Conservation (phyloP, 2,329 filamentous ascomycete species). For the Claviceps africana region DNA sequence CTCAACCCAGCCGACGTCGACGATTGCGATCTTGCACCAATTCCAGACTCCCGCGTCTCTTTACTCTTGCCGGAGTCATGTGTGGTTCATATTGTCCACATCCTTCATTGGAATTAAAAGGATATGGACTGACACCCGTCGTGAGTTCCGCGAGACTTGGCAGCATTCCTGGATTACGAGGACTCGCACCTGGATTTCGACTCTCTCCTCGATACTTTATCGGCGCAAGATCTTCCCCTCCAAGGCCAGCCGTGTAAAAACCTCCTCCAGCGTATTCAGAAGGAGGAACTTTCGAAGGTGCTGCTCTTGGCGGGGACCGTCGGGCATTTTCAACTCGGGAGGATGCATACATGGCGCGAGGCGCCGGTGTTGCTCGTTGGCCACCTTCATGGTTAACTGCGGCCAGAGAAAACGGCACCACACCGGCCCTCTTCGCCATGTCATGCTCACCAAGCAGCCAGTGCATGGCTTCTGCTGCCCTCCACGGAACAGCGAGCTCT, state of each 20-base stretch:
- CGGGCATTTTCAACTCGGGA: no score
- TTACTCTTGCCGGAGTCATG: no score
- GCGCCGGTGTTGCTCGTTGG: conserved; percentile 25
- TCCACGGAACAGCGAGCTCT: conserved; percentile 90
- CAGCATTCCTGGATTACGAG: conserved; percentile 31
- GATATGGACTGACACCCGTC: conserved; percentile 48
- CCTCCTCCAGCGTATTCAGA: no score
- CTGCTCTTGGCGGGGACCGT: no score
- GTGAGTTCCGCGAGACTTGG: conserved; percentile 50
- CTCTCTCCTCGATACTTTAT: conserved; percentile 32
- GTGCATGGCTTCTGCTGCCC: conserved; percentile 93
- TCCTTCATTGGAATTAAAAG: no score
- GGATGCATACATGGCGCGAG: no score
- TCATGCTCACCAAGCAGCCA: conserved; percentile 91
- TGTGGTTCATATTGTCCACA: no score
- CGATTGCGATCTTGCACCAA: no score
- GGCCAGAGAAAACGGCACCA: conserved; percentile 67
- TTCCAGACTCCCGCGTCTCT: no score
- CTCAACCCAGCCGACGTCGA: no score
- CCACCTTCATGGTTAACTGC: conserved; percentile 34
- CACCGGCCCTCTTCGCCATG: conserved; percentile 84
- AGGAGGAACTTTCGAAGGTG: no score
- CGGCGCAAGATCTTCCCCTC: conserved; percentile 34
- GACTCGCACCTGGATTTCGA: no score
- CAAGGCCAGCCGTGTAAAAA: conserved; percentile 24